Percentiles rank a stretch among this genome's conserved stretches.
Evolutionary conservation across 2,329 filamentous ascomycete genomes (phyloP).

Genomic region (Sporothrix curviconia): DNA sequence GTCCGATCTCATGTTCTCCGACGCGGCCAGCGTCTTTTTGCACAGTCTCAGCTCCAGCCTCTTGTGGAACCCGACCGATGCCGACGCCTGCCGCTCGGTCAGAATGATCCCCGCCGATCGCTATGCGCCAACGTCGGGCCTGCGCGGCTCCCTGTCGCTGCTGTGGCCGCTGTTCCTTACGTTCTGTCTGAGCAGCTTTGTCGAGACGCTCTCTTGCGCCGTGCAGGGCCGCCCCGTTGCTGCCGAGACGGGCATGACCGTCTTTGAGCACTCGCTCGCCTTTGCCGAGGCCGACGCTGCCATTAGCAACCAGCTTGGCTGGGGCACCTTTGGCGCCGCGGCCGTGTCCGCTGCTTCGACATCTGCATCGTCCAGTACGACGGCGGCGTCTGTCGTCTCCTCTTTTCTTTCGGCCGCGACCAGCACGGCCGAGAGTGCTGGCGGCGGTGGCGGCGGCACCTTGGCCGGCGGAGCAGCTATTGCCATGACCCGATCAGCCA

Average conservation of each 20-base stretch:
- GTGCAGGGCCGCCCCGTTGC: conserved; percentile 74
- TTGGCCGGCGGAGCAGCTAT: conserved; percentile 31
- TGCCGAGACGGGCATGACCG: conserved; percentile 88
- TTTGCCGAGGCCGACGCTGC: conserved; percentile 93
- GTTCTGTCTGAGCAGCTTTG: conserved; percentile 69
- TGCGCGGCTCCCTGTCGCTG: conserved; percentile 70
- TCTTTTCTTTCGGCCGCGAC: conserved; percentile 20
- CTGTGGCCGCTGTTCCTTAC: conserved; percentile 71
- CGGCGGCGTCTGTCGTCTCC: conserved; percentile 28
- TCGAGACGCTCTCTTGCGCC: conserved; percentile 82
- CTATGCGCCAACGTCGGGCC: conserved; percentile 43
- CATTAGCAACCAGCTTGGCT: conserved; percentile 70
- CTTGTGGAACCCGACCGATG: conserved; percentile 67
- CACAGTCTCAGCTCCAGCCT: conserved; percentile 66
- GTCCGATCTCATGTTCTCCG: conserved; percentile 62
- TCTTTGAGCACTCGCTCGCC: conserved; percentile 91
- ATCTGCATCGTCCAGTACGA: conserved; percentile 33
- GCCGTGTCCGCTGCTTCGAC: conserved; percentile 22
- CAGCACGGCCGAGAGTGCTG: conserved; percentile 6
- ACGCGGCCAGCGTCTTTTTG: conserved; percentile 61
- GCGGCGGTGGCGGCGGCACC: conserved; percentile 14
- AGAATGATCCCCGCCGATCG: conserved; percentile 59
- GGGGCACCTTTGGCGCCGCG: conserved; percentile 51
- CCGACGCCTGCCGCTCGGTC: conserved; percentile 66
- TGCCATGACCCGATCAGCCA: conserved; percentile 55